Evolutionary conservation across 108 stramenopile species (phyloP), one percentile per base, ranked within the genome.

Genomic region (Schizochytrium sp.): DNA sequence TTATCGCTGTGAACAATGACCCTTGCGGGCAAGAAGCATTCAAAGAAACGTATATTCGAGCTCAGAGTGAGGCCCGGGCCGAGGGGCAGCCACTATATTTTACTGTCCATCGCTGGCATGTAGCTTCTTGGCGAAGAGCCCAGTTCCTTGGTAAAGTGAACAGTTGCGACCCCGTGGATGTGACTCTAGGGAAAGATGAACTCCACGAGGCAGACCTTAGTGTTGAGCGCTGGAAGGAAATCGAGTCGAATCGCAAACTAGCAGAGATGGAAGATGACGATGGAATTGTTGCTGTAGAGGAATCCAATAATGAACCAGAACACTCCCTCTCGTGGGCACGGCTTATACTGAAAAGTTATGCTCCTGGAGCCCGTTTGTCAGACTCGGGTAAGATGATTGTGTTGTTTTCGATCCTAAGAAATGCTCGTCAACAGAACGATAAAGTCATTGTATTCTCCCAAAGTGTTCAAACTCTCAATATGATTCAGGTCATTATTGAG

Each of bases 301-400:
- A 7, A 44, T 46, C 19, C 44, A 5, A 46, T 19, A 7, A 19
- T 49, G 8, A 49, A 49, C 44, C 72, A 44, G 4, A 40, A 28
- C 45, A 50, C 28, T 49, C 76, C 50, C 28, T 47, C 50, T 49
- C 47, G 10, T 83, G 76, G 76, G 76, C 76, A 5, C 50, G 55
- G 10, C 76, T 55, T 10, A 8, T 50, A 5, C 47, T 83, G 28
- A 49, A 55, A 38, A n/a, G n/a, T 17, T 83, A 47, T 53, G 28
- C 49, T 47, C 76, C 76, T 38, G 76, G 76, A 0, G 28, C 10
- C n/a, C 76, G 28, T 10, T 41, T 87, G 57, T 42, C 41, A 2
- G 57, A 60, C 59, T 88, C 88, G 61, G 88, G 88, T 47, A 88
- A 88, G 61, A 60, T 61, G 58, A 13, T 17, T 40, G 47, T 88